Base-by-base conservation (phyloP, 73 alveolate genomes). In the Symbiodinium pilosum region DNA sequence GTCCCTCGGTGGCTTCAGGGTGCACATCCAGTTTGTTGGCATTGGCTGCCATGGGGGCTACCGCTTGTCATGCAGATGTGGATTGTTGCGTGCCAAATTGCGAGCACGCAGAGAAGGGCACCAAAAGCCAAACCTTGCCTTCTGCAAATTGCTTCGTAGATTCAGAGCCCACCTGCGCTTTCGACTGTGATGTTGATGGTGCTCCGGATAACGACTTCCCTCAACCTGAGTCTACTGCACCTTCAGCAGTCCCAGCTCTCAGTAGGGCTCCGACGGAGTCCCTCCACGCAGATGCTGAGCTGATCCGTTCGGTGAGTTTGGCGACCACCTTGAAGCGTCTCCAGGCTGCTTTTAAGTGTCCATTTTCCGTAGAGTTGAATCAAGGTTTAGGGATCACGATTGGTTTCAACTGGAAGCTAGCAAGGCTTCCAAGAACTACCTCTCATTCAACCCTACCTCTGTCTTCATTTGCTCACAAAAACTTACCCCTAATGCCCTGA, bases 271-370 rank as follows among this genome's bases (percentile, higher is more conserved):
- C 73, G 32, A 54, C 73, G 2, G 34, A 54, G 73, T 54, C 73
- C 73, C 73, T 54, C 73, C 73, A 54, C 2, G 73, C 34, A 54
- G 73, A 54, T 54, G 73, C 73, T 24, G 73, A 54, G 73, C 73
- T 54, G 32, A 54, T 54, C 73, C 73, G 73, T 54, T 54, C 73
- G 73, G 73, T 54, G 71, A 54, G 71, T 54, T 54, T 54, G 71
- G 71, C 71, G n/a, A 54, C 71, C 71, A 54, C 71, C n/a, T 4
- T 54, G 71, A 54, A 54, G 4, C 34, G 73, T n/a, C n/a, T n/a
- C n/a, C n/a, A n/a, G n/a, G n/a, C n/a, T n/a, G n/a, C n/a, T n/a
- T n/a, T n/a, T n/a, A n/a, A n/a, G n/a, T n/a, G n/a, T n/a, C n/a
- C n/a, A n/a, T n/a, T n/a, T n/a, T n/a, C n/a, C n/a, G n/a, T n/a